A percentile compares a stretch with the other conserved stretches of the same genome.
Conservation (phyloP, 768 basidiomycete species). For the Podaxis sp. region DNA sequence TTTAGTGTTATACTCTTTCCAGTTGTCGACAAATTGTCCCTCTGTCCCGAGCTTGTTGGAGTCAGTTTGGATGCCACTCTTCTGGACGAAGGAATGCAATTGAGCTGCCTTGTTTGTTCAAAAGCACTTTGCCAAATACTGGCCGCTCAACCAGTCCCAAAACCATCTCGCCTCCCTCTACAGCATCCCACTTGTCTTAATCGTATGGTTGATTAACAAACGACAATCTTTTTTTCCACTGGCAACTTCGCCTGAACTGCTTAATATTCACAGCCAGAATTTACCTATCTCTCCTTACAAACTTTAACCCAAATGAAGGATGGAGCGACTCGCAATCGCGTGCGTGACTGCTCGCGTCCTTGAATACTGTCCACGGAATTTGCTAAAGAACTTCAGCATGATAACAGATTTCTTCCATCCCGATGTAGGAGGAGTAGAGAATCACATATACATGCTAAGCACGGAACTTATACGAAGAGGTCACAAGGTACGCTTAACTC, state of each 20-base stretch:
- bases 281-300: too few relatives aligned
- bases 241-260: neutral
- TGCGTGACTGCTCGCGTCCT: slow-evolving; percentile 11
- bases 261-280: too few relatives aligned
- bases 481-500: slow-evolving; percentile 61
- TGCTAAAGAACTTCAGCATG: slow-evolving; percentile 54
- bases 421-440: slow-evolving; percentile 92
- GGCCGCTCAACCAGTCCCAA: neutral
- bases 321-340: slow-evolving; percentile 20
- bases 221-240: neutral
- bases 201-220: neutral
- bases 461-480: slow-evolving; percentile 77
- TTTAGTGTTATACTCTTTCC: neutral
- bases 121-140: neutral
- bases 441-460: slow-evolving; percentile 90
- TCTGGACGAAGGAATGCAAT: neutral
- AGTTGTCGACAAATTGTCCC: neutral
- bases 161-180: neutral
- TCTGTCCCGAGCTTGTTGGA: neutral
- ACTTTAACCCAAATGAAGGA: neutral
- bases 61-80: neutral
- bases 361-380: too few relatives aligned
- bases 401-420: slow-evolving; percentile 97
- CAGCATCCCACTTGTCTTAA: neutral
- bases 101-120: neutral